Evolutionary conservation across 768 basidiomycete species (phyloP).

Genomic region (Leccinum sublutescens): DNA sequence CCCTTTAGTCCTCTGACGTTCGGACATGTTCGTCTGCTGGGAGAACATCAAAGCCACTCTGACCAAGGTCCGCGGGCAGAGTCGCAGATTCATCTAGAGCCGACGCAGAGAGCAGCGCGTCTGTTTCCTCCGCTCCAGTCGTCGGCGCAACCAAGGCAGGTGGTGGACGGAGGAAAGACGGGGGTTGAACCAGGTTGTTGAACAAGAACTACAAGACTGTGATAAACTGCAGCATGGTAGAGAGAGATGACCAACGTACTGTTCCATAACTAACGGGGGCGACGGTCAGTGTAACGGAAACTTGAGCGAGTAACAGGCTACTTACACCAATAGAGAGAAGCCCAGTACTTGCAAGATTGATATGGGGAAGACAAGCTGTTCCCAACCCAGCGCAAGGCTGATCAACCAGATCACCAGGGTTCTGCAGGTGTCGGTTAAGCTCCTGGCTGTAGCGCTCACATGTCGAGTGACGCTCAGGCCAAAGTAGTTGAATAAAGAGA

Average conservation of each 20-base stretch:
- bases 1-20: constrained; percentile 13
- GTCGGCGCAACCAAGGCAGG: constrained; percentile 29
- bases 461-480: constrained; percentile 90
- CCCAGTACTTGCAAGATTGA: constrained; percentile 81
- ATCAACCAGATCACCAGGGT: constrained; percentile 96
- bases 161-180: constrained; percentile 56
- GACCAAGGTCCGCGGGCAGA: constrained; percentile 78
- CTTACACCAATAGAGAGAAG: constrained; percentile 88
- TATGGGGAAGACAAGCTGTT: constrained; percentile 76
- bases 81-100: constrained; percentile 77
- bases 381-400: constrained; percentile 89
- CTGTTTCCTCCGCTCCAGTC: constrained; percentile 55
- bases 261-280: constrained; percentile 70
- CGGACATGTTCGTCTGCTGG: constrained; percentile 44
- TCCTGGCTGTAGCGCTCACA: constrained; percentile 90
- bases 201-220: constrained; percentile 67
- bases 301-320: constrained; percentile 22
- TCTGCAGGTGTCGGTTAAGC: constrained; percentile 91
- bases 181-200: constrained; percentile 73
- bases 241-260: constrained; percentile 39
- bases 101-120: constrained; percentile 43
- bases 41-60: constrained; percentile 80
- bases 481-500: constrained; percentile 85
- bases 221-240: constrained; percentile 7
- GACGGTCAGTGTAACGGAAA: constrained; percentile 9